Percentiles rank a stretch among this genome's conserved stretches.
These are phyloP conservation scores for Lagerstroemia speciosa DNA, from an alignment of 345 rosid genomes.

Conservation along the genomic window DNA sequence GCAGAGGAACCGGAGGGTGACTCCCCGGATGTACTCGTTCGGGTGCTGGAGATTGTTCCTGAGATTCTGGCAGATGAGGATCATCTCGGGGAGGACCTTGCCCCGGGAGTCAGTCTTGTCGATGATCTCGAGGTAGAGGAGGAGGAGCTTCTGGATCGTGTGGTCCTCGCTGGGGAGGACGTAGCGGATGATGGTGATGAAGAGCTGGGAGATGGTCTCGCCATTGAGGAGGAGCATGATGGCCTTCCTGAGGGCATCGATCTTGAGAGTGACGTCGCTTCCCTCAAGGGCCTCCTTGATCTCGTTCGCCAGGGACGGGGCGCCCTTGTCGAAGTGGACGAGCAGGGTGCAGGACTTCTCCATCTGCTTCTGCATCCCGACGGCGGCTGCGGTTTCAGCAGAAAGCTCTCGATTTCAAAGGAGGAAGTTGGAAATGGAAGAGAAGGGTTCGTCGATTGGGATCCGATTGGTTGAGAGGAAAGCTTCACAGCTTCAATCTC, in stretches of 20 bases:
- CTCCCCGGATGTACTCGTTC: slow-evolving; percentile 89
- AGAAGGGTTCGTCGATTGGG: not conserved
- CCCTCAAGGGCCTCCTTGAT: slow-evolving; percentile 96
- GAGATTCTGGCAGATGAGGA: slow-evolving; percentile 82
- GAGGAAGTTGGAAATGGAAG: not conserved
- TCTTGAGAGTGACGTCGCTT: slow-evolving; percentile 51
- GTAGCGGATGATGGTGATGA: slow-evolving; percentile 87
- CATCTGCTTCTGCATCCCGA: slow-evolving; percentile 35
- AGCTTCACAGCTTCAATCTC: not conserved
- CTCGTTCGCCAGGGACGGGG: slow-evolving; percentile 77
- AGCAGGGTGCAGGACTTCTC: slow-evolving; percentile 85
- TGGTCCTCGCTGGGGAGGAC: slow-evolving; percentile 92
- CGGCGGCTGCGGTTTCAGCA: not conserved
- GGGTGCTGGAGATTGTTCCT: slow-evolving; percentile 96
- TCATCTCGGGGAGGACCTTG: slow-evolving; percentile 85
- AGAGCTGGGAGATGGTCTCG: slow-evolving; percentile 85
- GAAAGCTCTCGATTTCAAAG: not conserved
- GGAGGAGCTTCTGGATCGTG: slow-evolving; percentile 80
- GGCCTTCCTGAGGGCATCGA: slow-evolving; percentile 84
- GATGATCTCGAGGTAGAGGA: slow-evolving; percentile 78
- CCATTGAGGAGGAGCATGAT: slow-evolving; percentile 86
- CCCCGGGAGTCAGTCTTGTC: slow-evolving; percentile 80
- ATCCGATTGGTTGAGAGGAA: not conserved
- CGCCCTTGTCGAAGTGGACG: slow-evolving; percentile 76
- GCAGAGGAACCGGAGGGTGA: slow-evolving; percentile 21